Evolutionary conservation across 169 alveolate species (phyloP), one percentile per base, ranked within the genome.

Genomic region (Plasmodium coatneyi): DNA sequence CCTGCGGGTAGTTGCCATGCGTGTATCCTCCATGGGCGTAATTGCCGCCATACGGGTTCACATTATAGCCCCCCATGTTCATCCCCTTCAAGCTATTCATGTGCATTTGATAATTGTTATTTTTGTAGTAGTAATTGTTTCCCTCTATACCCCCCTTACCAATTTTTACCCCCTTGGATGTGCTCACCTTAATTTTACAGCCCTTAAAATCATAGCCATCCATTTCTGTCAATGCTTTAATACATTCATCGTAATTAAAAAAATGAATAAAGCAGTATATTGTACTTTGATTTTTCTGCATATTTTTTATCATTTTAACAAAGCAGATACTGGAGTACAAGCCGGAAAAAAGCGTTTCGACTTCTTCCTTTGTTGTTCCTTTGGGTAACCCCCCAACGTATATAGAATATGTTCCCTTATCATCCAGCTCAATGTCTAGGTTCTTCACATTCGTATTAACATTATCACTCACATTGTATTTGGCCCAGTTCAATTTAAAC

Each of bases 401-500:
- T 34, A 87, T 54, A 71, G 93, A 87, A 87, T 87, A 87, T 54
- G 93, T 87, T 3, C 93, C 93, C 46, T 87, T 87, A 79, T 87
- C 93, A 79, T 87, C 93, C 70, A 87, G 46, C 22, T 87, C 93
- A 19, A 87, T 54, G 80, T 78, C 78, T 79, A 87, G 6, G 70
- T 66, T 66, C 71, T 87, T 87, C 22, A 56, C 93, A 78, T 3
- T 78, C 19, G 80, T 22, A 36, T 52, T 87, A 39, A 79, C 70
- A 87, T 87, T 76, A 28, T 87, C 93, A 46, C 76, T 39, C 28
- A 87, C 30, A 78, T 87, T 87, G 80, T 87, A 87, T 34, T 87
- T 87, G 22, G 93, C 93, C 93, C 93, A 87, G 32, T 87, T 87
- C 72, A 87, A 71, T 28, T 87, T 87, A 52, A 87, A 87, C 39